Conservation (phyloP, 1,284 basidiomycete species). For the Crocinoboletus sp. region DNA sequence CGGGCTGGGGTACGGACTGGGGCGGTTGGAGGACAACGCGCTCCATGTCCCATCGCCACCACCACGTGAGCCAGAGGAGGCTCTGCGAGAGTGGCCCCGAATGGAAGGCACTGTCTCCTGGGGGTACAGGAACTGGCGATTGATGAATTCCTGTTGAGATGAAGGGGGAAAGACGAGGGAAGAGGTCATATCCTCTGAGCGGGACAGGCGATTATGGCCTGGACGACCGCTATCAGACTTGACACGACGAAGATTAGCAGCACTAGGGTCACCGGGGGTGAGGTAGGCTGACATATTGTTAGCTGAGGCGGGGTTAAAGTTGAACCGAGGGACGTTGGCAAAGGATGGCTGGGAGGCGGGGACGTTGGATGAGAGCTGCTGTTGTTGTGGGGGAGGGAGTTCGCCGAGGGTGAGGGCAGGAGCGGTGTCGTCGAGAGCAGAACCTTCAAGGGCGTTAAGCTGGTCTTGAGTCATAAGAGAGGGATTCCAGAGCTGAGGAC, state of each 20-base stretch:
- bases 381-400: constrained; percentile 36
- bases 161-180: constrained; percentile 38
- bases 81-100: constrained; percentile 51
- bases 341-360: constrained; percentile 24
- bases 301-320: constrained; percentile 21
- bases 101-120: constrained; percentile 38
- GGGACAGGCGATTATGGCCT: constrained; percentile 43
- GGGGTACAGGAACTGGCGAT: constrained; percentile 43
- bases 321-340: constrained; percentile 25
- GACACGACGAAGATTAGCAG: constrained; percentile 38
- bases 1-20: constrained; percentile 34
- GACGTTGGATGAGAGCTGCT: constrained; percentile 21
- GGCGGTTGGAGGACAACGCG: constrained; percentile 28
- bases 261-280: constrained; percentile 36
- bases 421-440: constrained; percentile 32
- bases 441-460: constrained; percentile 28
- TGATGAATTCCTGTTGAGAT: constrained; percentile 43
- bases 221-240: constrained; percentile 49
- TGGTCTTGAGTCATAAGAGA: constrained; percentile 32
- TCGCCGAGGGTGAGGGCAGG: constrained; percentile 47
- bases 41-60: constrained; percentile 32
- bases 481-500: constrained; percentile 50
- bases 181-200: constrained; percentile 48
- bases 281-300: constrained; percentile 38
- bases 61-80: constrained; percentile 53